Base-by-base conservation (phyloP, 371 early-diverging fungal genomes). In the Apophysomyces variabilis region DNA sequence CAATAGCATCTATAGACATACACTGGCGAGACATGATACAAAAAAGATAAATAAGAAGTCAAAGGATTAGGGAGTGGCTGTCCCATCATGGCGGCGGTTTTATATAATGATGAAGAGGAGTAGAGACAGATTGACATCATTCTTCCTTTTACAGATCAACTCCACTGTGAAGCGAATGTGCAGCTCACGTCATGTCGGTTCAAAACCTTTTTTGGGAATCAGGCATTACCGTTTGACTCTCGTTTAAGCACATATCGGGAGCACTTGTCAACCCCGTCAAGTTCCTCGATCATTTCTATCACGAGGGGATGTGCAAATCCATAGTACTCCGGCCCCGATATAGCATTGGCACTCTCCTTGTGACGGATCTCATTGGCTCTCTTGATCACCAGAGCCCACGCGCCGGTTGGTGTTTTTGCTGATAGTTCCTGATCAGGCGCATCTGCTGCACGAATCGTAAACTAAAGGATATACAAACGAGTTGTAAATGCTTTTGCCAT, bases 281-380 rank as follows among this genome's bases (percentile, higher is more conserved):
- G 68, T 44, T 91, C 92, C 74, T 95, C 95, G 44, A 96, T 90
- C 86, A 93, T 85, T 68, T 89, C 90, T 39, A 87, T 85, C 16
- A 96, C 90, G n/a, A 92, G 88, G 11, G 94, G 92, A 62, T 94
- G 89, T n/a, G 96, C 81, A 62, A 96, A 90, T 0, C 96, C 97
- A 77, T 90, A 96, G 68, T 91, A 94, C 66, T 96, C 97, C 4
- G 96, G 95, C 1, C 97, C 97, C 1, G 93, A 93, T 5, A 92
- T 91, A 14, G 92, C 90, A 62, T 91, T 92, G 36, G 89, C 85
- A 59, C 89, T 87, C 37, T 88, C 88, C 12, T 88, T 84, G 45
- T 90, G 87, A 41, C 93, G 89, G 38, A 93, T 83, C 46, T 84
- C 82, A 61, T 93, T 90, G 7, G 93, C 90, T 11, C 83, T 78